A percentile compares a stretch with the other conserved stretches of the same genome.
These are phyloP conservation scores for Cladophialophora yegresii DNA, from an alignment of 2,329 filamentous ascomycete genomes.

Conservation along the genomic window DNA sequence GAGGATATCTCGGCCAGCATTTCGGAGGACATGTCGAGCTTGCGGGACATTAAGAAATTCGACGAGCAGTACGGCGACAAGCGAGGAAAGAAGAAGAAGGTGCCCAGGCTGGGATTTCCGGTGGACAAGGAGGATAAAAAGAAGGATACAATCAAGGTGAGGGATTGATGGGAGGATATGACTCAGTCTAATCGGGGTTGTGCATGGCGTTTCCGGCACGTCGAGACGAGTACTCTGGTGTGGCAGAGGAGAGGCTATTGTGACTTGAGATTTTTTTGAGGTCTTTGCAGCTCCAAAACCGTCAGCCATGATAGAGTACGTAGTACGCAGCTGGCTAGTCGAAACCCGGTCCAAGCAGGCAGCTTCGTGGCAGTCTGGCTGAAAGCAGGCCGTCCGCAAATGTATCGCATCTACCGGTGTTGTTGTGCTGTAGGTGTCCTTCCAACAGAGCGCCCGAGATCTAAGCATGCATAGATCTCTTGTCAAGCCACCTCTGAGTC, in stretches of 20 bases:
- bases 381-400: not conserved
- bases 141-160: conserved; percentile 47
- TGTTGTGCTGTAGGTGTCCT: too few species aligned
- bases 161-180: conserved; percentile 36
- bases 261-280: not conserved
- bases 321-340: not conserved
- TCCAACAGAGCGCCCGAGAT: too few species aligned
- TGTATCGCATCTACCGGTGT: too few species aligned
- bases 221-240: not conserved
- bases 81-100: conserved; percentile 65
- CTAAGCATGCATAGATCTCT: too few species aligned
- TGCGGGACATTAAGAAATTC: conserved; percentile 88
- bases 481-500: too few species aligned
- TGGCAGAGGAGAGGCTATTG: not conserved
- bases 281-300: not conserved
- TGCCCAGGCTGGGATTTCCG: conserved; percentile 54
- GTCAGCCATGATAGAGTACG: not conserved
- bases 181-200: not conserved
- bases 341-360: not conserved
- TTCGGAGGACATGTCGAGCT: conserved; percentile 85
- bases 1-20: conserved; percentile 90
- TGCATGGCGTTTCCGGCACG: not conserved
- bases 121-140: conserved; percentile 42
- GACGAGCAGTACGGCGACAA: conserved; percentile 92
- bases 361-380: not conserved